Evolutionary conservation across 2,329 filamentous ascomycete genomes (phyloP).

Genomic region (Xylaria sp.): DNA sequence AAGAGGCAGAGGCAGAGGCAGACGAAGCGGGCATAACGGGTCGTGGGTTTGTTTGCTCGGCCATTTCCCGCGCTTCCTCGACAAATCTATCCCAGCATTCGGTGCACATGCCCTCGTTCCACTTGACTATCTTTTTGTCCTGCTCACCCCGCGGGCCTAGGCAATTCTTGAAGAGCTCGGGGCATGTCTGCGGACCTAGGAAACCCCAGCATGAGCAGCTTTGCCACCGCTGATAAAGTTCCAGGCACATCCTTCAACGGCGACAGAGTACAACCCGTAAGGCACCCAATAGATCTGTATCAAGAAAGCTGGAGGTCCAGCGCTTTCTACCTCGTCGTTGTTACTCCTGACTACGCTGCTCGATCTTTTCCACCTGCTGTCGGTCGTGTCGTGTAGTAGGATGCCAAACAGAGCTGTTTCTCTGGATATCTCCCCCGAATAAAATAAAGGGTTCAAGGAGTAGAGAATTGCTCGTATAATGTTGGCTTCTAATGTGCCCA

Average conservation of each 20-base stretch:
- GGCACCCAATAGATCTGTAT: background rate
- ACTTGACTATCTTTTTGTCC: constrained; percentile 41
- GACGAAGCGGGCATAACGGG: constrained; percentile 31
- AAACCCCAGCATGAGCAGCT: constrained; percentile 43
- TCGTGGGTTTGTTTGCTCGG: constrained; percentile 24
- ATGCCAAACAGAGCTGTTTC: background rate
- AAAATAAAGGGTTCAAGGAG: background rate
- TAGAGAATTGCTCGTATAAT: background rate
- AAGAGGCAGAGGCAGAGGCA: background rate
- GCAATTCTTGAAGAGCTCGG: constrained; percentile 42
- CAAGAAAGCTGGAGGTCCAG: background rate
- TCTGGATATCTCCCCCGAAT: background rate
- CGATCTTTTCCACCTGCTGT: background rate
- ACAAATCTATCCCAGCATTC: constrained; percentile 44
- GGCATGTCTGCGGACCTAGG: constrained; percentile 39
- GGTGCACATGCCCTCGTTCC: constrained; percentile 44
- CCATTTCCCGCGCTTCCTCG: constrained; percentile 42
- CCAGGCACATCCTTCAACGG: constrained; percentile 39
- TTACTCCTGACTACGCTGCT: background rate
- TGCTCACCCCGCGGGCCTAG: constrained; percentile 42
- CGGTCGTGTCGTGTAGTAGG: background rate
- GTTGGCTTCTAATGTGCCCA: background rate
- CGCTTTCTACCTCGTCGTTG: background rate
- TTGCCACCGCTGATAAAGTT: constrained; percentile 43
- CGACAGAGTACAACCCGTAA: background rate